Percentiles rank a stretch among this genome's conserved stretches.
Conservation (phyloP, 352 stramenopile genomes). For the Pythium phragmiticola region DNA sequence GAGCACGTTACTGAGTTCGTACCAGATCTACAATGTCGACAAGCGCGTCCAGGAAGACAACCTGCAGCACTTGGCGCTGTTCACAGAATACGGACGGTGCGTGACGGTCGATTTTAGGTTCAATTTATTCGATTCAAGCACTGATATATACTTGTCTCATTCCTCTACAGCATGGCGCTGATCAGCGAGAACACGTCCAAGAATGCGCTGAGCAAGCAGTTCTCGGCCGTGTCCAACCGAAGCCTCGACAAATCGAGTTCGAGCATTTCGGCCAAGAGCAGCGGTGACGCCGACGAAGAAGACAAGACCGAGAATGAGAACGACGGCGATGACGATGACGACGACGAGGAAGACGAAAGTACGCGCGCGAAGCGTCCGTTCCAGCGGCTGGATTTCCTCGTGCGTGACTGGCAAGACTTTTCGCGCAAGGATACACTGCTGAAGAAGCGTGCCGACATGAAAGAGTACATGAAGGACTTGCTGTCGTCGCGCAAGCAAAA, state of each 20-base stretch:
- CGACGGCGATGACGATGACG: slow-evolving; percentile 17
- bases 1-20: slow-evolving; percentile 94
- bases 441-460: slow-evolving; percentile 93
- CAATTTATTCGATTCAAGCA: background rate
- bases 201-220: slow-evolving; percentile 24
- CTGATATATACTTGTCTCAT: background rate
- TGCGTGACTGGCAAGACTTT: slow-evolving; percentile 99
- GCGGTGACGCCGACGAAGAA: slow-evolving; percentile 19
- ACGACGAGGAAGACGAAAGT: slow-evolving; percentile 34
- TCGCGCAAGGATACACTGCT: slow-evolving; percentile 87
- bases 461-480: slow-evolving; percentile 92
- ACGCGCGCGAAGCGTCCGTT: slow-evolving; percentile 79
- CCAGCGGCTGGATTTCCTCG: slow-evolving; percentile 98
- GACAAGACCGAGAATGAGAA: slow-evolving; percentile 15
- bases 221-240: slow-evolving; percentile 17
- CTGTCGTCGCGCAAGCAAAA: slow-evolving; percentile 92
- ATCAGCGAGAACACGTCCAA: slow-evolving; percentile 35
- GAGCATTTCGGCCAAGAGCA: slow-evolving; percentile 35
- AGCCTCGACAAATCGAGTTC: slow-evolving; percentile 46
- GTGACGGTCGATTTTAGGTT: slow-evolving; percentile 20
- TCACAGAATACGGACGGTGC: slow-evolving; percentile 97
- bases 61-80: slow-evolving; percentile 98
- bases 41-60: slow-evolving; percentile 99
- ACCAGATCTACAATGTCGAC: slow-evolving; percentile 99
- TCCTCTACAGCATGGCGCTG: slow-evolving; percentile 58